A percentile compares a stretch with the other conserved stretches of the same genome.
phyloP scores from a whole-genome alignment of 2,329 filamentous ascomycete species.

The Pestalotiopsis sp. region DNA sequence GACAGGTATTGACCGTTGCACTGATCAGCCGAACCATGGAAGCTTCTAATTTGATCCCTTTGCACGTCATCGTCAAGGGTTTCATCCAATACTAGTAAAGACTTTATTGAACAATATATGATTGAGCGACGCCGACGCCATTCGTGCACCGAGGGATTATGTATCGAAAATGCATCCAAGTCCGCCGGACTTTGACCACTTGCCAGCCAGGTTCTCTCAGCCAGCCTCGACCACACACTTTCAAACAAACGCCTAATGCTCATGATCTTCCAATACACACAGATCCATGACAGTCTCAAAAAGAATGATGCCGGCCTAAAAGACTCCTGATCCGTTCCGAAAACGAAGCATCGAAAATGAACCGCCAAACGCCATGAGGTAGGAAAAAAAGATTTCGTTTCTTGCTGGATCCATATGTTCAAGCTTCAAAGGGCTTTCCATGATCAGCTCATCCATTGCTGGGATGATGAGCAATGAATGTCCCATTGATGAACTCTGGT shows the following conservation, averaged over 20 bases:
- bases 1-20: too few species aligned
- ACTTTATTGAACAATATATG: conserved; percentile 8
- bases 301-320: not conserved
- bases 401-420: not conserved
- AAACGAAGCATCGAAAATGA: conserved; percentile 4
- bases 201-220: not conserved
- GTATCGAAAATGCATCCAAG: conserved; percentile 15
- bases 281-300: conserved; percentile 1
- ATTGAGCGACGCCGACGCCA: conserved; percentile 20
- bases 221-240: not conserved
- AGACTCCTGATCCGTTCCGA: conserved; percentile 6
- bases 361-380: conserved; percentile 10
- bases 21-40: too few species aligned
- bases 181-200: not conserved
- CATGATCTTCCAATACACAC: not conserved
- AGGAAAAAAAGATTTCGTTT: conserved; percentile 10
- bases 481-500: not conserved
- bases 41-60: too few species aligned
- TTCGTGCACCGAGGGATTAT: conserved; percentile 17
- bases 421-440: not conserved
- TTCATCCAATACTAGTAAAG: not conserved
- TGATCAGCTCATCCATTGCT: not conserved
- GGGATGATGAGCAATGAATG: not conserved
- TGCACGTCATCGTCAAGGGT: too few species aligned
- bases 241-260: conserved; percentile 4